These are phyloP conservation scores for Trichocladium uniseriatum DNA, from an alignment of 495 filamentous ascomycete genomes.

Conservation along the genomic window DNA sequence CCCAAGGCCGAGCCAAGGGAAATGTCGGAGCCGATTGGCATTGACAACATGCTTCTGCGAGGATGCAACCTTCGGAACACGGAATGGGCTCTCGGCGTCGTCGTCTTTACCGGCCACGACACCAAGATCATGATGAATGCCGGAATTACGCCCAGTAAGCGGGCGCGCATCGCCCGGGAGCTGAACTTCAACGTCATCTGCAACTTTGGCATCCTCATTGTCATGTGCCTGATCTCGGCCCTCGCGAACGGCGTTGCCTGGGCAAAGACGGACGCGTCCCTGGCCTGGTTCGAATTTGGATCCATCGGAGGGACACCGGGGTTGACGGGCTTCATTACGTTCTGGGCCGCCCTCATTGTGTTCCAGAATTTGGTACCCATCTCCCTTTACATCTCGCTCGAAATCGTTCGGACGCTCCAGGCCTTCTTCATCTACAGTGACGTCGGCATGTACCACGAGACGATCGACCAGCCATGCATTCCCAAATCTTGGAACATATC, in stretches of 20 bases:
- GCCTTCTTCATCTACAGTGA: conserved; percentile 98
- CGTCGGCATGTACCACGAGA: conserved; percentile 90
- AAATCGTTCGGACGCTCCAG: conserved; percentile 88
- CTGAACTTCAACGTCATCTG: conserved; percentile 96
- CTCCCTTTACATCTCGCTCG: conserved; percentile 92
- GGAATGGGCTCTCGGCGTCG: conserved; percentile 93
- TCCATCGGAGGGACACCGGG: conserved; percentile 68
- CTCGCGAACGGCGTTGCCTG: conserved; percentile 80
- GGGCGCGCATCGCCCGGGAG: conserved; percentile 79
- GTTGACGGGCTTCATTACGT: conserved; percentile 86
- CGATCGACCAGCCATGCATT: conserved; percentile 84
- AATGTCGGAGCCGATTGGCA: conserved; percentile 87
- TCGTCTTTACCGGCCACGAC: conserved; percentile 91
- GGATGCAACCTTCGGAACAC: conserved; percentile 93
- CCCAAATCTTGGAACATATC: conserved; percentile 99
- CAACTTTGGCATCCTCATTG: conserved; percentile 85
- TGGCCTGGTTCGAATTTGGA: conserved; percentile 78
- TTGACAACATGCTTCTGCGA: conserved; percentile 90
- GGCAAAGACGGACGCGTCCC: conserved; percentile 61
- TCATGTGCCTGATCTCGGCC: conserved; percentile 81
- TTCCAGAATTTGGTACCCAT: conserved; percentile 99
- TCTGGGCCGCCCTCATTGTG: conserved; percentile 87
- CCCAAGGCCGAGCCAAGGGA: conserved; percentile 49
- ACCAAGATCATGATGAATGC: conserved; percentile 99
- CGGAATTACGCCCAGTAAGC: conserved; percentile 92